Base-by-base conservation (phyloP, 2,329 filamentous ascomycete genomes). In the Ceratocystiopsis minuta region DNA sequence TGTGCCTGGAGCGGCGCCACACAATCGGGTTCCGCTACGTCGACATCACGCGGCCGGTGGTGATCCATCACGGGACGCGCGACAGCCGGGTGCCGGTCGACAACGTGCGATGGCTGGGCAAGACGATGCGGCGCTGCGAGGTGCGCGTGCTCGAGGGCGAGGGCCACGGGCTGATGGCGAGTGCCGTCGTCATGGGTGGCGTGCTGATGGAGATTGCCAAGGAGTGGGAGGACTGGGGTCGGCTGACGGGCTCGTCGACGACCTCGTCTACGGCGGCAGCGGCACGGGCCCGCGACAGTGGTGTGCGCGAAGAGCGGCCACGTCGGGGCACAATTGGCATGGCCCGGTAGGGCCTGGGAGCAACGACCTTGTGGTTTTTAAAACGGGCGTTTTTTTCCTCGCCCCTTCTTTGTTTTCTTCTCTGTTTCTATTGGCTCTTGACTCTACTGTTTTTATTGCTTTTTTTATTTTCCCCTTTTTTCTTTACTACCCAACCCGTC, bases 11-110 rank as follows among this genome's bases (percentile, higher is more conserved):
- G 59, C 76, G 90, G 17, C 74, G 83, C 24, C 85, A 93, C 52
- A 78, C 82, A 0, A 94, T 98, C 52, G 90, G 90, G 0, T 98
- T 98, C 62, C 77, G 87, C 39, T 98, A 98, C 55, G 88, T 94
- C 16, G 90, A 98, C 55, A 94, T 98, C 50, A 92, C 81, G 6
- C 75, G 86, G 10, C 75, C 84, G 0, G 82, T 96, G 0, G 80
- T 95, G 18, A 94, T 98, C 49, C 88, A 95, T 54, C 90, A 98
- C 56, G 90, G 90, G 34, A 84, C 76, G 54, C 78, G 82, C 51
- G 90, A 98, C 54, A 86, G 80, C 7, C 74, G 90, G 18, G 90
- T 98, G 1, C 90, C 90, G 0, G 80, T 94, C 14, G 90, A 94
- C 44, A 98, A 98, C 53, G 85, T 95, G 17, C 73, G 80, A 49